Percentiles rank a stretch among this genome's conserved stretches.
phyloP scores from a whole-genome alignment of 169 alveolate species.

The Cyclospora cayetanensis region DNA sequence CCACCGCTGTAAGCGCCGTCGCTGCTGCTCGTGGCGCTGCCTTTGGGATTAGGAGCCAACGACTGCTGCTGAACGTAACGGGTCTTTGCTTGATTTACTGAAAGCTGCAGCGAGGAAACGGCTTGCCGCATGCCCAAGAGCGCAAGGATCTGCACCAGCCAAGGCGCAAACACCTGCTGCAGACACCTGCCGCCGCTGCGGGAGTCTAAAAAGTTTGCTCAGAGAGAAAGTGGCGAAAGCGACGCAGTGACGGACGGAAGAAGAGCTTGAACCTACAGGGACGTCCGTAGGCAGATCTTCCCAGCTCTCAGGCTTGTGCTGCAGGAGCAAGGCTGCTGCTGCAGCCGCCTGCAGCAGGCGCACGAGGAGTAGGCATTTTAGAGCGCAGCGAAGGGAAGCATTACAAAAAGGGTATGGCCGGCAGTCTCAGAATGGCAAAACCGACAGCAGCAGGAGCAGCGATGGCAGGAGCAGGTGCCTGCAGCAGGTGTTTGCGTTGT shows the following conservation, averaged over 20 bases:
- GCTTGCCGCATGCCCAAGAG: not conserved
- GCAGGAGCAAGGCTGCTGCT: not conserved
- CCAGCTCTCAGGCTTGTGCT: not conserved
- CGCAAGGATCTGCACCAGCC: constrained; percentile 12
- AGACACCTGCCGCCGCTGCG: not conserved
- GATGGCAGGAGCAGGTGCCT: not conserved
- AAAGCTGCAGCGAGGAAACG: not conserved
- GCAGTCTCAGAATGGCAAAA: not conserved
- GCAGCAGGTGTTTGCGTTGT: too few relatives aligned
- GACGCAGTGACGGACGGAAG: not conserved
- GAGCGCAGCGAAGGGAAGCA: too few relatives aligned
- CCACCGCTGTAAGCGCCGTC: too few relatives aligned
- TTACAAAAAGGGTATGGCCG: too few relatives aligned
- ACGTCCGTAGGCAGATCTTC: not conserved
- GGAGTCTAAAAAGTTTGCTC: not conserved
- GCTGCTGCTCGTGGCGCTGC: not conserved
- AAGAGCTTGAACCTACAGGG: not conserved
- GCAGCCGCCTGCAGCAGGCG: not conserved
- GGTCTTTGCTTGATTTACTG: not conserved
- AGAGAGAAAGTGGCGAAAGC: not conserved
- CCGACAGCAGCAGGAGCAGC: not conserved
- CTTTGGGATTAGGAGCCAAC: not conserved
- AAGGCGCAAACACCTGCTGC: not conserved
- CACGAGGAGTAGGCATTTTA: too few relatives aligned
- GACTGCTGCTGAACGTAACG: not conserved